These are phyloP conservation scores for Pythium scleroteichum DNA, from an alignment of 352 stramenopile species.

Conservation along the genomic window DNA sequence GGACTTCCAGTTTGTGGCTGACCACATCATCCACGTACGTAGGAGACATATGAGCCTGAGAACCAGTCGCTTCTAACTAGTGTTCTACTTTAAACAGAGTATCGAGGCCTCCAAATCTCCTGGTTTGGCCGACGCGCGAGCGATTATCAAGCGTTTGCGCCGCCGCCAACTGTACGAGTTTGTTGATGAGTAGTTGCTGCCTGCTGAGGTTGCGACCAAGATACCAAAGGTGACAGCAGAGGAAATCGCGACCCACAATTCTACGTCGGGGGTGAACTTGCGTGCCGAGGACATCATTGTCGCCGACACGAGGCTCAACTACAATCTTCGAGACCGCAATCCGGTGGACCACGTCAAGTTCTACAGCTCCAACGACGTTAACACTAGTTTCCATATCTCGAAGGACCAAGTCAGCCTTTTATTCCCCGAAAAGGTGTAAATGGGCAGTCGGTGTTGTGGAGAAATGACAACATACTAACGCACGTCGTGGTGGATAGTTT, in stretches of 20 bases:
- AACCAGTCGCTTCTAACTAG: too few relatives aligned
- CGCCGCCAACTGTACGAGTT: slow-evolving; percentile 81
- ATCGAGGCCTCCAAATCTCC: slow-evolving; percentile 80
- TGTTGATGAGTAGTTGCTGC: slow-evolving; percentile 80
- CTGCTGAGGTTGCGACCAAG: slow-evolving; percentile 44
- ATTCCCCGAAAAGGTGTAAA: slow-evolving; percentile 79
- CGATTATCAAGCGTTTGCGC: slow-evolving; percentile 76
- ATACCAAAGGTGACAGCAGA: slow-evolving; percentile 59
- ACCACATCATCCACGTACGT: slow-evolving; percentile 59
- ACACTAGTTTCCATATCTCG: slow-evolving; percentile 70
- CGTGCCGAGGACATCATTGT: slow-evolving; percentile 81
- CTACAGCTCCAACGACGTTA: slow-evolving; percentile 70
- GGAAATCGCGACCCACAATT: slow-evolving; percentile 61
- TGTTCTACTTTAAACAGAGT: slow-evolving; percentile 25
- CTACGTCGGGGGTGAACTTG: slow-evolving; percentile 38
- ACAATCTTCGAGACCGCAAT: slow-evolving; percentile 82
- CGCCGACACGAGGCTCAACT: slow-evolving; percentile 76
- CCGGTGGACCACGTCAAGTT: slow-evolving; percentile 85
- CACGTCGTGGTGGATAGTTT: slow-evolving; percentile 42
- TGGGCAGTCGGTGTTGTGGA: too few relatives aligned
- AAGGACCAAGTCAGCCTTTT: slow-evolving; percentile 82
- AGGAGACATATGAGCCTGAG: too few relatives aligned
- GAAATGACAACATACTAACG: neutral
- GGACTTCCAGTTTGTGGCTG: slow-evolving; percentile 77
- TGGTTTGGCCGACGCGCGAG: slow-evolving; percentile 44